Evolutionary conservation across 176 grass and related monocot genomes (phyloP), one percentile per base, ranked within the genome.

Genomic region (Avena atlantica): DNA sequence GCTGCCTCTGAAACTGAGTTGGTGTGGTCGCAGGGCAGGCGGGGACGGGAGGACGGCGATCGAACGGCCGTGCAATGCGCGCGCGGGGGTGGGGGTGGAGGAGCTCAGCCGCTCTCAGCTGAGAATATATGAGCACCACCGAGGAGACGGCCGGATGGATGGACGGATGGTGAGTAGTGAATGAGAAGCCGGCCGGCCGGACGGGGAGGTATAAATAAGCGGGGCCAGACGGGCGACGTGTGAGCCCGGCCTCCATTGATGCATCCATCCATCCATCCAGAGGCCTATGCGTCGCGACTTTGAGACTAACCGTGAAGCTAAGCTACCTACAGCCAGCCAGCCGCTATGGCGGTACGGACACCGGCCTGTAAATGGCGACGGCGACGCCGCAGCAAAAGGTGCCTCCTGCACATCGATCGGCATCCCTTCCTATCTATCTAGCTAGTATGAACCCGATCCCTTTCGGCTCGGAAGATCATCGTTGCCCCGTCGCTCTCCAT

Each of bases 321-420:
- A 76, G 73, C 73, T 31, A 53, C 12, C 72, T 24, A 9, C 47
- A 75, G 45, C 20, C 5, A 48, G 42, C 0, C 12, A 49, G 70
- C 40, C 7, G 15, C 6, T 19, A 19, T 11, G 1, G 9, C 12
- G 47, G 74, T 56, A 77, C 74, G 74, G 74, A 12, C 50, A 77
- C 50, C 24, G 74, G 50, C 15, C 74, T 56, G 15, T 77, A 56
- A 56, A 77, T 77, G 74, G 74, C 74, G 74, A 77, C 50, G 50
- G 74, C 74, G 74, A 77, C 74, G 74, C 8, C 74, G 50, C 50
- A 56, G 74, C 74, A 56, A 76, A 76, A 52, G 49, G 37, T 52
- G 72, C 72, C 49, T 74, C 9, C 9, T 53, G 51, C 6, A 0
- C n/a, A 74, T 75, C 72, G 12, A 74, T 75, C 72, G 12, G 20